Evolutionary conservation across 2,329 filamentous ascomycete genomes (phyloP).

Genomic region (Rugonectria rugulosa): DNA sequence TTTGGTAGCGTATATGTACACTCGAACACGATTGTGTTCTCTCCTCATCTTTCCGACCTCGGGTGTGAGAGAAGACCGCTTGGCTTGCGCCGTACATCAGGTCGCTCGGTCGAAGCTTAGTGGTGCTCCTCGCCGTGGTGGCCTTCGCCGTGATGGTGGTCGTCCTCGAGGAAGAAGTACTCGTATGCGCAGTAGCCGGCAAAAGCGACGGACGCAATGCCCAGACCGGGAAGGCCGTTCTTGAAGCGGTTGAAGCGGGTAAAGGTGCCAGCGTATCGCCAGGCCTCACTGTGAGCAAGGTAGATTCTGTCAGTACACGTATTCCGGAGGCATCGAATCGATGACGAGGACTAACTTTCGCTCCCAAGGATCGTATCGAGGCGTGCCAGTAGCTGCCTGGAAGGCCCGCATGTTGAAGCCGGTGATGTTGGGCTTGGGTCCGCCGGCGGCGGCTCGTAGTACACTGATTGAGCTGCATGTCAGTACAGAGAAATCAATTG

Average conservation of each 20-base stretch:
- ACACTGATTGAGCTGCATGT: slow-evolving; percentile 40
- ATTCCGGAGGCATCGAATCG: not conserved
- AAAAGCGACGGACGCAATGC: slow-evolving; percentile 92
- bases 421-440: slow-evolving; percentile 77
- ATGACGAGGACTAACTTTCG: slow-evolving; percentile 58
- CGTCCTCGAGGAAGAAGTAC: slow-evolving; percentile 82
- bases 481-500: slow-evolving; percentile 14
- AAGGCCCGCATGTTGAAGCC: slow-evolving; percentile 90
- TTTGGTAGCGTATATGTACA: slow-evolving; percentile 36
- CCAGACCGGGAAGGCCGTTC: slow-evolving; percentile 85
- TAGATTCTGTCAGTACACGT: slow-evolving; percentile 24
- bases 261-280: slow-evolving; percentile 92
- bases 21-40: slow-evolving; percentile 7
- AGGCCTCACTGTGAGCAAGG: slow-evolving; percentile 76
- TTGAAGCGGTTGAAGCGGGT: slow-evolving; percentile 90
- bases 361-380: slow-evolving; percentile 73
- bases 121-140: slow-evolving; percentile 66
- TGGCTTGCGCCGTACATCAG: slow-evolving; percentile 22
- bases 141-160: slow-evolving; percentile 62
- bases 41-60: slow-evolving; percentile 23
- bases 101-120: slow-evolving; percentile 45
- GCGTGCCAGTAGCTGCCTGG: slow-evolving; percentile 71
- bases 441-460: slow-evolving; percentile 60
- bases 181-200: slow-evolving; percentile 89
- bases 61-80: slow-evolving; percentile 3